Evolutionary conservation across 805 yeast genomes (phyloP), one percentile per base, ranked within the genome.

Genomic region (Candida verbasci): DNA sequence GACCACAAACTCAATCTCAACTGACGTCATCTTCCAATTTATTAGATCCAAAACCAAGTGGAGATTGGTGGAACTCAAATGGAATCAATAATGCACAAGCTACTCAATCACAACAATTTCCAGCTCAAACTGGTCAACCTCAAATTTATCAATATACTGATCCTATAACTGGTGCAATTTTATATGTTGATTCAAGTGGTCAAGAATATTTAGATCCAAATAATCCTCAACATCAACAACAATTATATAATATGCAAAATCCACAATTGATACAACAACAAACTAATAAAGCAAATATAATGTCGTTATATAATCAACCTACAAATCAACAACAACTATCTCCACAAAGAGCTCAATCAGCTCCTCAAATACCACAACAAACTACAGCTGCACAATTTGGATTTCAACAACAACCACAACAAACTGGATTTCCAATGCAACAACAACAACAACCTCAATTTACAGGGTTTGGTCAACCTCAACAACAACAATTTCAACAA

Each of bases 101-200:
- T 4, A 17, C n/a, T 9, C 40, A 20, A 18, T n/a, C 22, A 15
- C 24, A 23, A 25, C 6, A 9, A 6, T 6, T 9, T 20, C 8
- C 37, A 27, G 4, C 20, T 12, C 37, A 20, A 16, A n/a, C 25
- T n/a, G 22, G 18, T 20, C 62, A 43, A 60, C 74, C 56, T 35
- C 82, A 65, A 55, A 78, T 68, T 57, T 82, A 62, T 48, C 91
- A 82, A 50, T 83, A 78, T 52, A 68, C 81, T 15, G 89, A 83
- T 47, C 87, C 88, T 2, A 62, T 72, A 6, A 80, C 87, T 0
- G 89, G 91, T 9, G 72, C 76, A 32, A 58, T 81, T 3, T 70
- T 74, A 23, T 83, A 82, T 47, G 74, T 82, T 24, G 89, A 83
- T 49, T 71, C 79, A 9, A 77, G 73, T 30, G 82, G 82, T 2